Conservation (phyloP, 1,284 basidiomycete species). For the Trametes polyzona region DNA sequence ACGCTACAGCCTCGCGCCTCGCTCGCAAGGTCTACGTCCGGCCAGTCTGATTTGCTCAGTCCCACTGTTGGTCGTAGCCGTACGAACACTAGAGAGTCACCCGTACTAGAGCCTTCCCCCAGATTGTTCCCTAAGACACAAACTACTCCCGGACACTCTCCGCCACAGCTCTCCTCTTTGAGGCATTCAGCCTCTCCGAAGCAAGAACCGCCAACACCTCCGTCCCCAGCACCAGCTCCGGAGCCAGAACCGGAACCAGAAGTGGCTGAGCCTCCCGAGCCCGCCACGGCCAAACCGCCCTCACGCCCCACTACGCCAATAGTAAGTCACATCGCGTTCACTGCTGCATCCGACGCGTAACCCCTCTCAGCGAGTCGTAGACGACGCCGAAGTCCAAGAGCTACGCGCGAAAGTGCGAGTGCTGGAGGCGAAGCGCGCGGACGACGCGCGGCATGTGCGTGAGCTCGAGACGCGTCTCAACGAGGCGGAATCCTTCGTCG, state of each 20-base stretch:
- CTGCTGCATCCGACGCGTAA: background rate
- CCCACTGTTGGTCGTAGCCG: slow-evolving; percentile 31
- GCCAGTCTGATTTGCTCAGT: slow-evolving; percentile 23
- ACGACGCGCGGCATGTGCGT: slow-evolving; percentile 83
- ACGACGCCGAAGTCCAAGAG: slow-evolving; percentile 77
- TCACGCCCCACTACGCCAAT: slow-evolving; percentile 30
- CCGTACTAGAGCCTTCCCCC: slow-evolving; percentile 20
- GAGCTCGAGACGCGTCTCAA: slow-evolving; percentile 84
- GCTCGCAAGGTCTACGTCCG: slow-evolving; percentile 36
- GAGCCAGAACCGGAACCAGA: slow-evolving; percentile 19
- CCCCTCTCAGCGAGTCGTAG: slow-evolving; percentile 29
- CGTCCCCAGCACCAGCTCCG: background rate
- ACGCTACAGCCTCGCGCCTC: slow-evolving; percentile 38
- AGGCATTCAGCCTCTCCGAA: slow-evolving; percentile 28
- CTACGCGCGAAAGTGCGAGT: slow-evolving; percentile 83
- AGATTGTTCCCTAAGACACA: slow-evolving; percentile 24
- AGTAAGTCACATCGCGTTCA: slow-evolving; percentile 26
- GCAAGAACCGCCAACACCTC: slow-evolving; percentile 15
- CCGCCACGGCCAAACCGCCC: slow-evolving; percentile 12
- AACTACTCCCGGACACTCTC: slow-evolving; percentile 19
- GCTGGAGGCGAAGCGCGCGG: slow-evolving; percentile 84
- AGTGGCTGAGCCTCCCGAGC: background rate
- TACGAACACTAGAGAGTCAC: slow-evolving; percentile 25
- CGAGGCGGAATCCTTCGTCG: slow-evolving; percentile 86
- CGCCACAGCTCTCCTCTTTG: slow-evolving; percentile 28